Percentiles rank a stretch among this genome's conserved stretches.
These are phyloP conservation scores for Coniochaeta sp. DNA, from an alignment of 2,329 filamentous ascomycete species.

Conservation along the genomic window DNA sequence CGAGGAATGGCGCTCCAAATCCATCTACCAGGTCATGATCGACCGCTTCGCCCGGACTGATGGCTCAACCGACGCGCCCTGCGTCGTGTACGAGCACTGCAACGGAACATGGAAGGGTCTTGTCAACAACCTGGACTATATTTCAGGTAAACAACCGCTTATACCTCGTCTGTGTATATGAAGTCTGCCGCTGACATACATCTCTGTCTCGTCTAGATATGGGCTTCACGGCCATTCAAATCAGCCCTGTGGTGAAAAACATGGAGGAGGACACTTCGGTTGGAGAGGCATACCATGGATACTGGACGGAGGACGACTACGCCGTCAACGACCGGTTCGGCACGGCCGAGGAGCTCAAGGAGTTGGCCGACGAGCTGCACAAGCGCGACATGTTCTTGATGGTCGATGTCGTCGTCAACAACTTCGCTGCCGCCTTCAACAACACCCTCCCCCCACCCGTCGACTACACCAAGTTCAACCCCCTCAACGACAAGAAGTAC, in stretches of 20 bases:
- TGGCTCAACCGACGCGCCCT: constrained; percentile 35
- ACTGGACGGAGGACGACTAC: constrained; percentile 45
- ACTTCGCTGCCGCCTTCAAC: constrained; percentile 37
- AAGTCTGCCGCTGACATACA: constrained; percentile 2
- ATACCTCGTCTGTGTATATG: neutral
- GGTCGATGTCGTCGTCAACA: constrained; percentile 48
- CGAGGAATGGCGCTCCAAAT: constrained; percentile 41
- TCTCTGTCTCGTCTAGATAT: constrained; percentile 27
- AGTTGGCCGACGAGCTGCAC: constrained; percentile 37
- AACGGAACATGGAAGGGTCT: constrained; percentile 55
- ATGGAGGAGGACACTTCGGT: constrained; percentile 24
- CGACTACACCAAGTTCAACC: constrained; percentile 30
- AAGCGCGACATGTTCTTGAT: constrained; percentile 33
- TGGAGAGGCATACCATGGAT: constrained; percentile 42
- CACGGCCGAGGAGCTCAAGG: constrained; percentile 49
- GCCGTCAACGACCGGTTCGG: constrained; percentile 52
- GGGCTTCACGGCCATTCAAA: constrained; percentile 53
- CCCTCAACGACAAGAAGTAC: constrained; percentile 45
- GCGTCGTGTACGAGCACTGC: constrained; percentile 45
- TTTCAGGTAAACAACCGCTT: constrained; percentile 31
- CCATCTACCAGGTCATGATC: constrained; percentile 53
- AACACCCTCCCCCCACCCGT: constrained; percentile 22
- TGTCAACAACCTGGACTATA: constrained; percentile 54
- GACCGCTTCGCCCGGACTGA: constrained; percentile 45
- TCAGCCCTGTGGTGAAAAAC: constrained; percentile 46